Percentiles rank a stretch among this genome's conserved stretches.
Conservation (phyloP, 768 basidiomycete genomes). For the Tricholoma furcatifolium region DNA sequence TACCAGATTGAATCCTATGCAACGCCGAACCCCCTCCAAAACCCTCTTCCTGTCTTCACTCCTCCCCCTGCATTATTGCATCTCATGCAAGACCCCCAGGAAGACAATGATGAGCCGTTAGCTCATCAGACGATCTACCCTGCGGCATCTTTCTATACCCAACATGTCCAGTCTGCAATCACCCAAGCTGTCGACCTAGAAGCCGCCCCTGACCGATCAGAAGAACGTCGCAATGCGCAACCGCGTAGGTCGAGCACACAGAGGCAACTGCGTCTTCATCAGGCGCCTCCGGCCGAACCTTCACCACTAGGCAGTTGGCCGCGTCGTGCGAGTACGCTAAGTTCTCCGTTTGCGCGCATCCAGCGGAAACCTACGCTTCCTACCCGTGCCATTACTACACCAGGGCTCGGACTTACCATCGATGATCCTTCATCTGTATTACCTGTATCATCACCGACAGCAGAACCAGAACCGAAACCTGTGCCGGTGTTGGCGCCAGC, state of each 20-base stretch:
- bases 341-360: constrained; percentile 28
- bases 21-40: constrained; percentile 23
- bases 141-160: constrained; percentile 31
- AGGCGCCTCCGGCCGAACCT: constrained; percentile 31
- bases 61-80: constrained; percentile 9
- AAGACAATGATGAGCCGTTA: constrained; percentile 4
- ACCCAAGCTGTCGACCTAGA: constrained; percentile 2
- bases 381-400: background rate
- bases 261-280: constrained; percentile 18
- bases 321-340: constrained; percentile 35
- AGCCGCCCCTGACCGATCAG: background rate
- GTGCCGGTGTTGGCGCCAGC: too few relatives aligned
- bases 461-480: background rate
- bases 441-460: background rate
- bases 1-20: constrained; percentile 51
- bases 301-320: constrained; percentile 58
- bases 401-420: background rate
- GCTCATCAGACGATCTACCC: constrained; percentile 10
- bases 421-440: background rate
- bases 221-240: background rate
- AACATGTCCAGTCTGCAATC: constrained; percentile 22
- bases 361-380: constrained; percentile 25
- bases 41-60: constrained; percentile 19
- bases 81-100: constrained; percentile 9
- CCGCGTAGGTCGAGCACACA: constrained; percentile 13